phyloP scores from a whole-genome alignment of 371 early-diverging fungal genomes.

The Lichtheimia ornata region DNA sequence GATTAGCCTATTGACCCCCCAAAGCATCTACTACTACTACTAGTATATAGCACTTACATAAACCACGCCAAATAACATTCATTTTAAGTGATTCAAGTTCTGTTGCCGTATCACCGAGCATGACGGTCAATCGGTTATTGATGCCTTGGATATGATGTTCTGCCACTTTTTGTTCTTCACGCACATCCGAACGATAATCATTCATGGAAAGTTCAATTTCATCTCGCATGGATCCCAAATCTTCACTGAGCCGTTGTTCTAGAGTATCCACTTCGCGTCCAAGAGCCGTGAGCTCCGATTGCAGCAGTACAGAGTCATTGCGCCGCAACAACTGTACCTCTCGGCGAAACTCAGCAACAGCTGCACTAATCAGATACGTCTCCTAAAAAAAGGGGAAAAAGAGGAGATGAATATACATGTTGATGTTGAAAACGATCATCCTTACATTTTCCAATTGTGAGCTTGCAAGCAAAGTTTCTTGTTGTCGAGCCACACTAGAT shows the following conservation, averaged over 20 bases:
- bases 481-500: constrained; percentile 7
- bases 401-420: no score
- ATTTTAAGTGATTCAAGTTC: constrained; percentile 79
- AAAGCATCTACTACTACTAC: no score
- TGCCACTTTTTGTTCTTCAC: constrained; percentile 68
- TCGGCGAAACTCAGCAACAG: constrained; percentile 73
- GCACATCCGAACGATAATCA: constrained; percentile 74
- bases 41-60: constrained; percentile 42
- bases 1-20: neutral
- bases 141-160: constrained; percentile 76
- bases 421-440: neutral
- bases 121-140: constrained; percentile 73
- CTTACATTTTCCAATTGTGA: constrained; percentile 28
- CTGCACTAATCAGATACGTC: constrained; percentile 65
- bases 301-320: constrained; percentile 73
- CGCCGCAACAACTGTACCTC: constrained; percentile 79
- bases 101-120: constrained; percentile 74
- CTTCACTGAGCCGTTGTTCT: constrained; percentile 68
- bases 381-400: constrained; percentile 27
- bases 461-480: constrained; percentile 2
- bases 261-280: constrained; percentile 72
- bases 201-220: constrained; percentile 85
- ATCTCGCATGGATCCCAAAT: constrained; percentile 65
- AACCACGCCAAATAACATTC: constrained; percentile 63
- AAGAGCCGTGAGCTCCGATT: constrained; percentile 66